Evolutionary conservation across 805 yeast species (phyloP).

Genomic region (Monosporozyma yasuniensis): DNA sequence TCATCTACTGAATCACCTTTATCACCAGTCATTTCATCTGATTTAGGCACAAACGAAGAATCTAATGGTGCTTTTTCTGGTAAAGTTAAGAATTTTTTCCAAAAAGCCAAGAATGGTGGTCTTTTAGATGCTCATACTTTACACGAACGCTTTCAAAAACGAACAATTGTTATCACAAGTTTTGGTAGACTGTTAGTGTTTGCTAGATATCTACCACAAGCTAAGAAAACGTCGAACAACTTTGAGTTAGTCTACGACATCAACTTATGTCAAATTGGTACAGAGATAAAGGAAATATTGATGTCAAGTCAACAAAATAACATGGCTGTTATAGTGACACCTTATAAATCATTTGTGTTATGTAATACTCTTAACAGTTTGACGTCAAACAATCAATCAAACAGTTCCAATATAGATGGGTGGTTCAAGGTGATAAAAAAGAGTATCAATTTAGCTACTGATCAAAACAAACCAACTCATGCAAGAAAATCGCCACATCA

Average conservation of each 20-base stretch:
- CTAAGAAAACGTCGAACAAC: not conserved
- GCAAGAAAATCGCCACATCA: not conserved
- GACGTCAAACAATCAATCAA: constrained; percentile 42
- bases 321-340: constrained; percentile 48
- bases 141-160: constrained; percentile 28
- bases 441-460: constrained; percentile 41
- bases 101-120: constrained; percentile 21
- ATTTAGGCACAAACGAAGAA: not conserved
- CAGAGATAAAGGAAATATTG: constrained; percentile 51
- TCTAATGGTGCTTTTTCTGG: constrained; percentile 12
- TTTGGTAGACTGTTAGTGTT: constrained; percentile 57
- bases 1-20: not conserved
- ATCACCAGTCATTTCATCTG: not conserved
- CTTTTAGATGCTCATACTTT: constrained; percentile 4
- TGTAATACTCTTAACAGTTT: constrained; percentile 19
- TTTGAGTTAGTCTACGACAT: constrained; percentile 47
- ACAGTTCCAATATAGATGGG: constrained; percentile 12
- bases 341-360: constrained; percentile 41
- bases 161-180: constrained; percentile 51
- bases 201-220: constrained; percentile 26
- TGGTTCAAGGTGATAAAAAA: constrained; percentile 53
- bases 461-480: constrained; percentile 16
- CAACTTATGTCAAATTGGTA: constrained; percentile 42
- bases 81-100: constrained; percentile 24
- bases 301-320: constrained; percentile 32